A percentile compares a stretch with the other conserved stretches of the same genome.
phyloP scores from a whole-genome alignment of 768 basidiomycete species.

The Mrakia hoshinonis region DNA sequence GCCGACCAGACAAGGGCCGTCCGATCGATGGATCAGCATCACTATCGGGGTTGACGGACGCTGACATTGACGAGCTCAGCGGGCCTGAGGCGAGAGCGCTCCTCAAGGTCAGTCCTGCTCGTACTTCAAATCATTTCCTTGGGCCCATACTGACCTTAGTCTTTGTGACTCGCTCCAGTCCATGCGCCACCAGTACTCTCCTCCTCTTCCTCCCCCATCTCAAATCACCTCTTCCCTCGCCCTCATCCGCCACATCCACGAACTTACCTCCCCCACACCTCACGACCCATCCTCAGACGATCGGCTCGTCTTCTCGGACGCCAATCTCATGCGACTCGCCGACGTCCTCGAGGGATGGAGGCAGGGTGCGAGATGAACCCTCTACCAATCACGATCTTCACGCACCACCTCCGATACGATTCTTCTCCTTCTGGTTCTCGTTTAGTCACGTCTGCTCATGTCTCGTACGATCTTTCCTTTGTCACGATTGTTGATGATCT shows the following conservation, averaged over 20 bases:
- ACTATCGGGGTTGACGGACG: background rate
- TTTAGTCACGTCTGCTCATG: too few relatives aligned
- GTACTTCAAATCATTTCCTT: background rate
- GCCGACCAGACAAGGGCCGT: background rate
- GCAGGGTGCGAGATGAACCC: background rate
- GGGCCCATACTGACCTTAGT: background rate
- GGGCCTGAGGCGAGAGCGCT: conserved; percentile 11
- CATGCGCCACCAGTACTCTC: background rate
- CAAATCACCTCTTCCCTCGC: conserved; percentile 8
- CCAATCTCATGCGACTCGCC: background rate
- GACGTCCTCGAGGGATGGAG: background rate
- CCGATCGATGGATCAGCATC: background rate
- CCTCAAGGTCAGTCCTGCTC: background rate
- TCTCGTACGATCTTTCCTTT: too few relatives aligned
- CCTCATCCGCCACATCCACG: background rate
- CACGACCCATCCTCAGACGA: background rate
- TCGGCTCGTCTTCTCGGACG: background rate
- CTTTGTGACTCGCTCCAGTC: background rate
- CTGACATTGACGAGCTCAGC: conserved; percentile 22
- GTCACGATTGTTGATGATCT: too few relatives aligned
- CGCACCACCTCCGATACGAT: background rate
- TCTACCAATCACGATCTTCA: background rate
- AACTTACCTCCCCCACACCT: background rate
- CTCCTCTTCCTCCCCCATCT: background rate
- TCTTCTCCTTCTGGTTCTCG: too few relatives aligned